Percentiles rank a stretch among this genome's conserved stretches.
phyloP scores from a whole-genome alignment of 2,329 filamentous ascomycete species.

The Pseudohalonectria lignicola region DNA sequence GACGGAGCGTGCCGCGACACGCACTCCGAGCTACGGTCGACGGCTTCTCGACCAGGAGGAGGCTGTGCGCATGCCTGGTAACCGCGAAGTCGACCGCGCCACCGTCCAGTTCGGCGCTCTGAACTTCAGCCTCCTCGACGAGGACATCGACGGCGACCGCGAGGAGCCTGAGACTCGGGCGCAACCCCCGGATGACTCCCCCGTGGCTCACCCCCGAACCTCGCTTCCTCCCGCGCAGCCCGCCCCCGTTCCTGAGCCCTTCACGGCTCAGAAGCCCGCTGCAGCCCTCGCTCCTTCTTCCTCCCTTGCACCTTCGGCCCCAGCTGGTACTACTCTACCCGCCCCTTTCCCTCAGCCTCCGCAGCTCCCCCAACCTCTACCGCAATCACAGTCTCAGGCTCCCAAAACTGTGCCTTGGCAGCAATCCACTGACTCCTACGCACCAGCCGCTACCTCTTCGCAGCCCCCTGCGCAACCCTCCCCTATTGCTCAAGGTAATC shows the following conservation, averaged over 20 bases:
- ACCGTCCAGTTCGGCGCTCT: constrained; percentile 96
- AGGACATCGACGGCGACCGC: constrained; percentile 86
- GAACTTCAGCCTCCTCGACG: constrained; percentile 72
- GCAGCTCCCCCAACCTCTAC: no score
- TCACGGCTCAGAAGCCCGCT: constrained; percentile 43
- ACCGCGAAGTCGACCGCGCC: constrained; percentile 85
- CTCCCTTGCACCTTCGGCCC: constrained; percentile 23
- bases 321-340: constrained; percentile 21
- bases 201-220: constrained; percentile 72
- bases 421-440: constrained; percentile 8
- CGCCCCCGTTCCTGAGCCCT: constrained; percentile 41
- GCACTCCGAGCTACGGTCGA: constrained; percentile 72
- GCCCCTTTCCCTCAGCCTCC: no score
- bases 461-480: constrained; percentile 19
- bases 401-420: neutral
- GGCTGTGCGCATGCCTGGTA: constrained; percentile 95
- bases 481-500: constrained; percentile 24
- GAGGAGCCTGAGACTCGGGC: constrained; percentile 92
- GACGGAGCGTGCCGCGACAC: constrained; percentile 47
- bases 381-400: neutral
- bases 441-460: constrained; percentile 18
- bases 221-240: constrained; percentile 61
- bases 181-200: constrained; percentile 88
- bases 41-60: constrained; percentile 91
- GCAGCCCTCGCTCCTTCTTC: constrained; percentile 32